These are phyloP conservation scores for Infundibulicybe gibba DNA, from an alignment of 768 basidiomycete species.

Conservation along the genomic window DNA sequence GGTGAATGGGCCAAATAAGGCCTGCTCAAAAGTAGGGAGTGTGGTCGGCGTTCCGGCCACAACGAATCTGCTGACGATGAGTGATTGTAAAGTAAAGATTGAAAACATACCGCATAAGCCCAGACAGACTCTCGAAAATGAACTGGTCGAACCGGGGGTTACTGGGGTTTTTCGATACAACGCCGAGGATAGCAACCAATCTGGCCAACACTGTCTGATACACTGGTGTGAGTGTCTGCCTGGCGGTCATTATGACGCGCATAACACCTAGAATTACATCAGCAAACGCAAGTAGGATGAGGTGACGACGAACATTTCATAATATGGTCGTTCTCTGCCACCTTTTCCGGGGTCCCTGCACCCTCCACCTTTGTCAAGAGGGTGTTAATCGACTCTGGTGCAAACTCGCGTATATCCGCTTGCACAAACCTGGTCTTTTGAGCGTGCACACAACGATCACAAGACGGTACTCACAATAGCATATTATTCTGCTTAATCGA, in stretches of 20 bases:
- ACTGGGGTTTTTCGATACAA: slow-evolving; percentile 93
- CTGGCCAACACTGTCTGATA: slow-evolving; percentile 65
- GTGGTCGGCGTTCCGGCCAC: slow-evolving; percentile 67
- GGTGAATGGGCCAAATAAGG: slow-evolving; percentile 84
- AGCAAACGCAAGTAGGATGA: no score
- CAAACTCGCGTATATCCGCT: slow-evolving; percentile 81
- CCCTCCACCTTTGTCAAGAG: slow-evolving; percentile 78
- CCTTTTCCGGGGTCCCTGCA: slow-evolving; percentile 81
- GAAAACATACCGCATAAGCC: slow-evolving; percentile 67
- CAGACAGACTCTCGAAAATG: slow-evolving; percentile 95
- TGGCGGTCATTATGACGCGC: slow-evolving; percentile 89
- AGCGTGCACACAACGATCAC: no score
- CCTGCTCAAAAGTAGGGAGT: slow-evolving; percentile 71
- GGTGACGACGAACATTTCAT: slow-evolving; percentile 81
- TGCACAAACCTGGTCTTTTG: slow-evolving; percentile 66
- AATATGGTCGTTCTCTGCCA: slow-evolving; percentile 95
- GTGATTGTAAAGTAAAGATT: slow-evolving; percentile 2
- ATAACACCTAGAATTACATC: slow-evolving; percentile 64
- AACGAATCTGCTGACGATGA: slow-evolving; percentile 58
- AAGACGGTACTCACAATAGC: slow-evolving; percentile 54
- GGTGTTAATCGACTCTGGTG: slow-evolving; percentile 66
- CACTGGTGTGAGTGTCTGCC: slow-evolving; percentile 67
- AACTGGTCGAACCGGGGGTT: slow-evolving; percentile 98
- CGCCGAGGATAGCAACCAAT: slow-evolving; percentile 79
- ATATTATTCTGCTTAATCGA: slow-evolving; percentile 81